Base-by-base conservation (phyloP, 1,284 basidiomycete species). In the Cryptococcus depauperatus region DNA sequence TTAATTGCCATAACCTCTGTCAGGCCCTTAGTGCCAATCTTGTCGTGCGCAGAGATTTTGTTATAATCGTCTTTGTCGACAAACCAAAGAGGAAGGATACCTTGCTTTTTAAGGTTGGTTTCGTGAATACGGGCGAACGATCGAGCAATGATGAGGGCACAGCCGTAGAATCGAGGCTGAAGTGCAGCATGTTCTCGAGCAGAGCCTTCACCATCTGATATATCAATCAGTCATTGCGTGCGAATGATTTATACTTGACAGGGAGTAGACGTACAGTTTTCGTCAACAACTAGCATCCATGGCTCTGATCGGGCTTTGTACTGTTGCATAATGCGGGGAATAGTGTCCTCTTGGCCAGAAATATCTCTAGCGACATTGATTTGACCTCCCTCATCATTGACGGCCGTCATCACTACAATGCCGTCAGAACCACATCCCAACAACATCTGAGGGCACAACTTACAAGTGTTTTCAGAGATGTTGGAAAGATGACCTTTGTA, bases 111-210 rank as follows among this genome's bases (percentile, higher is more conserved):
- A 51, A 96, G 74, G 72, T 97, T 97, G 11, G 92, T 96, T 73
- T 97, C 90, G 72, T 99, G 95, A 52, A 99, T 99, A 54, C 95
- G 85, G 52, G 95, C 95, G 61, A 99, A 98, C 3, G 91, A 96
- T 27, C 90, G 78, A 0, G 87, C 85, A 44, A 91, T 70, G 58
- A 92, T 89, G 73, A 89, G 73, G 6, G 77, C 79, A 60, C 86
- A 89, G 23, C 87, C 86, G 62, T 95, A 93, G 75, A n/a, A 93
- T 13, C 95, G 80, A 39, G 93, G 95, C 66, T 98, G 93, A 27
- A 98, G 76, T 14, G 92, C 91, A 29, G 95, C 93, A 70, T 98
- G 95, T 71, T 98, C 95, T 48, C 95, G 81, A 5, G 69, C 68
- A 13, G 68, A 66, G 27, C 93, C 93, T 69, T 98, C 93, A 4